Conservation (phyloP, 139 green algal genomes). For the Coccomyxa sp. region DNA sequence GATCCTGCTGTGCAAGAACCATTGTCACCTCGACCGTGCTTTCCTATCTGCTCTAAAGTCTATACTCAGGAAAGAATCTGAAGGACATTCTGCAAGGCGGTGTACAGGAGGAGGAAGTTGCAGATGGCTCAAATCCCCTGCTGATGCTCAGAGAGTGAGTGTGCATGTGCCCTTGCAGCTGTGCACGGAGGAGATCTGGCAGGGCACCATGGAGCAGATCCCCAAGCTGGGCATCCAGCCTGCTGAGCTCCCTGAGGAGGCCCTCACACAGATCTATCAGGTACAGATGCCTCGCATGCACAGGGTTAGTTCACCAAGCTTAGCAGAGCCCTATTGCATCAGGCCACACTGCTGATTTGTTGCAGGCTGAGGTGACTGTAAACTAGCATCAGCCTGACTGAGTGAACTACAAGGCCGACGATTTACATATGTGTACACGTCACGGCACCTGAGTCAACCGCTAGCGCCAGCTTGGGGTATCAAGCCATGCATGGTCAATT, state of each 20-base stretch:
- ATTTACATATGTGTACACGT: too few species aligned
- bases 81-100: neutral
- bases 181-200: conserved; percentile 15
- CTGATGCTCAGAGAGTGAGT: too few species aligned
- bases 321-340: too few species aligned
- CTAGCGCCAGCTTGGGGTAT: neutral
- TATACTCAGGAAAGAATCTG: neutral
- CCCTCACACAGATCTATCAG: conserved; percentile 48
- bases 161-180: neutral
- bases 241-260: conserved; percentile 41
- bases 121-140: too few species aligned
- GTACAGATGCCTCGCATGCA: neutral
- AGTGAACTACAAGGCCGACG: too few species aligned
- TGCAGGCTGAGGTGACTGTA: too few species aligned
- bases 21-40: too few species aligned
- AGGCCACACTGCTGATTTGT: too few species aligned
- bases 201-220: conserved; percentile 13
- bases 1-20: neutral
- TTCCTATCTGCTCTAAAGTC: neutral
- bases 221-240: conserved; percentile 2
- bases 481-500: too few species aligned
- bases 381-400: neutral
- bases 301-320: too few species aligned
- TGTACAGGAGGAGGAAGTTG: neutral
- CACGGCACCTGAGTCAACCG: neutral